Evolutionary conservation across 2,329 filamentous ascomycete genomes (phyloP).

Genomic region (Gremmenia infestans): DNA sequence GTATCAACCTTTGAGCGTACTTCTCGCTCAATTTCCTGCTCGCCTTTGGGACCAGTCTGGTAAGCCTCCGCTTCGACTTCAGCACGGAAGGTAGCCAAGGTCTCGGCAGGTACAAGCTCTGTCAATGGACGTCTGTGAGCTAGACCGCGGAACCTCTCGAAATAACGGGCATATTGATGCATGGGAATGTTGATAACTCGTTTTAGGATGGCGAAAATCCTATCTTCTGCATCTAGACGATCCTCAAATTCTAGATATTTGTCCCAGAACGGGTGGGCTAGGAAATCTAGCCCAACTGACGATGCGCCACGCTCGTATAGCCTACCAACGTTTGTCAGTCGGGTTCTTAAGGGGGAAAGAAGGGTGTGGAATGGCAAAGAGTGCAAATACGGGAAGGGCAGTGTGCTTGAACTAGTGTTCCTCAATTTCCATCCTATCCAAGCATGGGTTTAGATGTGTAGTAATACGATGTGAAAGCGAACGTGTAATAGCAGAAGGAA

Average conservation of each 20-base stretch:
- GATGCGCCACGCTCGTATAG: conserved; percentile 87
- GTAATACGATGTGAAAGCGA: conserved; percentile 38
- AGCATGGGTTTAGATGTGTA: conserved; percentile 33
- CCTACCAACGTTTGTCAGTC: conserved; percentile 43
- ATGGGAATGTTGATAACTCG: conserved; percentile 86
- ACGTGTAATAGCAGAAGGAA: conserved; percentile 44
- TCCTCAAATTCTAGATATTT: conserved; percentile 98
- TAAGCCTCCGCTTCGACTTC: conserved; percentile 66
- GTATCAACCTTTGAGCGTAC: conserved; percentile 74
- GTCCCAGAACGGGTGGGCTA: conserved; percentile 76
- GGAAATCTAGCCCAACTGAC: conserved; percentile 71
- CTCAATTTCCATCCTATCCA: conserved; percentile 42
- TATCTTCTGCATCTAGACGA: conserved; percentile 76
- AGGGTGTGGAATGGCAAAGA: conserved; percentile 37
- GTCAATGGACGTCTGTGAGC: conserved; percentile 66
- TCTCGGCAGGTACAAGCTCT: conserved; percentile 67
- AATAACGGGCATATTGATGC: conserved; percentile 94
- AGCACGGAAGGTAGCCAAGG: conserved; percentile 60
- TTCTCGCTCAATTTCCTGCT: conserved; percentile 78
- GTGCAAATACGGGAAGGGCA: conserved; percentile 58
- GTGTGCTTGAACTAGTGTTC: conserved; percentile 46
- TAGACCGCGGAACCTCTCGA: conserved; percentile 79
- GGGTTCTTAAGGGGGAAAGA: conserved; percentile 14
- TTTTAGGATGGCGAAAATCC: conserved; percentile 76
- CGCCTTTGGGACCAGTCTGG: conserved; percentile 52